phyloP scores from a whole-genome alignment of 2,329 filamentous ascomycete species.

The Escovopsis sp. region DNA sequence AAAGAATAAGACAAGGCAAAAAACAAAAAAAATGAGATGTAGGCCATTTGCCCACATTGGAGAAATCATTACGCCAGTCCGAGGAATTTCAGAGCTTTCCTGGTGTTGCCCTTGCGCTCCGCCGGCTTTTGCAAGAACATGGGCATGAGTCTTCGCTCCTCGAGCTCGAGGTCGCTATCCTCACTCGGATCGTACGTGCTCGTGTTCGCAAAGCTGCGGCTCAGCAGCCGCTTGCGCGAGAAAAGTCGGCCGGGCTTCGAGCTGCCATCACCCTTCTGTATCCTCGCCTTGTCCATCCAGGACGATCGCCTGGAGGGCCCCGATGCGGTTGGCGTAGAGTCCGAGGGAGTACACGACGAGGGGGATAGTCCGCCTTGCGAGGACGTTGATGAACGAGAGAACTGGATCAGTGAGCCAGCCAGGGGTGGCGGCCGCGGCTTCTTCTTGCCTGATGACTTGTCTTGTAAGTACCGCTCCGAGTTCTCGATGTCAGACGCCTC shows the following conservation, averaged over 20 bases:
- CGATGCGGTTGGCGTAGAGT: conserved; percentile 4
- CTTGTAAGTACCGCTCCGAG: conserved; percentile 17
- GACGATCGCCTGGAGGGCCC: conserved; percentile 5
- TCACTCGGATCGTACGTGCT: conserved; percentile 21
- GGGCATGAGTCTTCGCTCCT: conserved; percentile 38
- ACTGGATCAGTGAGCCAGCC: conserved; percentile 16
- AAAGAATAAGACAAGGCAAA: background rate
- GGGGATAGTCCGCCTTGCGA: conserved; percentile 10
- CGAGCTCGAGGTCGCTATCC: conserved; percentile 29
- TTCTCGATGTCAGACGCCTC: conserved; percentile 25
- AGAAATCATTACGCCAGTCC: conserved; percentile 23
- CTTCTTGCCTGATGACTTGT: conserved; percentile 9
- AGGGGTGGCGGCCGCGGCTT: conserved; percentile 13
- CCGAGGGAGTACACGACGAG: conserved; percentile 1
- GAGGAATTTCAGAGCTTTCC: conserved; percentile 39
- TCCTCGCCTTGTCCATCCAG: conserved; percentile 11
- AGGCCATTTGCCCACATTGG: no score
- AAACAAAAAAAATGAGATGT: no score
- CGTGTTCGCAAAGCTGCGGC: conserved; percentile 16
- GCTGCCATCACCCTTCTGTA: conserved; percentile 15
- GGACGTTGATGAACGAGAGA: conserved; percentile 11
- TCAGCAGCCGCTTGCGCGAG: conserved; percentile 9
- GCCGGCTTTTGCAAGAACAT: conserved; percentile 24
- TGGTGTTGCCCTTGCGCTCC: conserved; percentile 25
- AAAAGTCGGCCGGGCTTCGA: conserved; percentile 13